Conservation (phyloP, 805 yeast genomes). For the Candida methanosorbosa region DNA sequence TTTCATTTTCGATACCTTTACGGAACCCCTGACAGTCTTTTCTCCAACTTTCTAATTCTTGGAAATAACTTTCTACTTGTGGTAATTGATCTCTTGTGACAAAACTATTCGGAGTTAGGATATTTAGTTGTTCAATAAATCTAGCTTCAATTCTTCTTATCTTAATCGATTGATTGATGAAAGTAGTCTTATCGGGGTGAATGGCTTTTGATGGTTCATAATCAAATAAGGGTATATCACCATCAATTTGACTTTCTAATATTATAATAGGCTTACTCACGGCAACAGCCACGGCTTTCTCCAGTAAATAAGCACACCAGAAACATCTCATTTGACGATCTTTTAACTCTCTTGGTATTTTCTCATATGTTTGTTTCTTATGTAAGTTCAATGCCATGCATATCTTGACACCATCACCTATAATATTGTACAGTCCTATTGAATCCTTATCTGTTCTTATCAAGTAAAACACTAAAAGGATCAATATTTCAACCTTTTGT, state of each 20-base stretch:
- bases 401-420: conserved; percentile 42
- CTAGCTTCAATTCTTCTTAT: conserved; percentile 52
- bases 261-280: conserved; percentile 51
- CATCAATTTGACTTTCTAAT: conserved; percentile 40
- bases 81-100: conserved; percentile 34
- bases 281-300: conserved; percentile 52
- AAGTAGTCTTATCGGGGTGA: conserved; percentile 28
- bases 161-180: conserved; percentile 48
- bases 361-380: conserved; percentile 25
- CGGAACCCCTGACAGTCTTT: conserved; percentile 38
- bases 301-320: conserved; percentile 58
- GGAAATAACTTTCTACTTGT: conserved; percentile 41
- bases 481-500: conserved; percentile 43
- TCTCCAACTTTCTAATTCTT: conserved; percentile 51
- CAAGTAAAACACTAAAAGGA: conserved; percentile 44
- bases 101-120: conserved; percentile 21
- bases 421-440: conserved; percentile 41
- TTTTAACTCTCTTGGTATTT: conserved; percentile 13
- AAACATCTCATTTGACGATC: conserved; percentile 44
- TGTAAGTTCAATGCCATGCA: conserved; percentile 31
- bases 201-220: conserved; percentile 30
- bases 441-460: conserved; percentile 57
- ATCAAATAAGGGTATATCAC: conserved; percentile 41
- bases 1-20: conserved; percentile 48
- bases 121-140: conserved; percentile 44